Conservation (phyloP, 768 basidiomycete genomes). For the Collybia mongolica region DNA sequence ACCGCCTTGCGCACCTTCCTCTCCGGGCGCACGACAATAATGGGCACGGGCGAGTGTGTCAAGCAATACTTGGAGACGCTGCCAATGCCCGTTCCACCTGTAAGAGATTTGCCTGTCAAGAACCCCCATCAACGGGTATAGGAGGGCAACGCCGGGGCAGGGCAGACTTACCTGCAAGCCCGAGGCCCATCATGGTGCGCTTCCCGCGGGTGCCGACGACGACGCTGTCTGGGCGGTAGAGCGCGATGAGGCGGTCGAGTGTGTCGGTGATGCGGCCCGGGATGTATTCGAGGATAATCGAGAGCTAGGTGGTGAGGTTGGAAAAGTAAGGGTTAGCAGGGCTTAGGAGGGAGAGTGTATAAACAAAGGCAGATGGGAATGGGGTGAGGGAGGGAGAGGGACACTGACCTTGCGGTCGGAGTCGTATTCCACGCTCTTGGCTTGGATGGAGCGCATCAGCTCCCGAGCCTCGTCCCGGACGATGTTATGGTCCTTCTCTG, state of each 20-base stretch:
- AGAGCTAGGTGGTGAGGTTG: conserved; percentile 48
- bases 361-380: neutral
- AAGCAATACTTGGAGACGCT: conserved; percentile 73
- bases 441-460: conserved; percentile 77
- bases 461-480: conserved; percentile 85
- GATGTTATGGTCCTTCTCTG: conserved; percentile 74
- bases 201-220: conserved; percentile 90
- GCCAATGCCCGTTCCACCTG: conserved; percentile 39
- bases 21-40: conserved; percentile 92
- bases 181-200: conserved; percentile 35
- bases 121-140: no score
- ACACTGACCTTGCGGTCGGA: conserved; percentile 68
- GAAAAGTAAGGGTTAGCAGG: neutral
- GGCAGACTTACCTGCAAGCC: no score
- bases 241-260: conserved; percentile 87
- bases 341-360: neutral
- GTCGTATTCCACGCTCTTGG: conserved; percentile 76
- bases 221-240: conserved; percentile 89
- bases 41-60: conserved; percentile 91
- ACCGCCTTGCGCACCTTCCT: conserved; percentile 81
- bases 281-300: conserved; percentile 91
- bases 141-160: no score
- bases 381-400: neutral
- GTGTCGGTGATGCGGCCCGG: conserved; percentile 88
- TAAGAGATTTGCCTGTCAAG: conserved; percentile 23